Evolutionary conservation across 352 stramenopile genomes (phyloP), one percentile per base, ranked within the genome.

Genomic region (Phytophthora cryptogea): DNA sequence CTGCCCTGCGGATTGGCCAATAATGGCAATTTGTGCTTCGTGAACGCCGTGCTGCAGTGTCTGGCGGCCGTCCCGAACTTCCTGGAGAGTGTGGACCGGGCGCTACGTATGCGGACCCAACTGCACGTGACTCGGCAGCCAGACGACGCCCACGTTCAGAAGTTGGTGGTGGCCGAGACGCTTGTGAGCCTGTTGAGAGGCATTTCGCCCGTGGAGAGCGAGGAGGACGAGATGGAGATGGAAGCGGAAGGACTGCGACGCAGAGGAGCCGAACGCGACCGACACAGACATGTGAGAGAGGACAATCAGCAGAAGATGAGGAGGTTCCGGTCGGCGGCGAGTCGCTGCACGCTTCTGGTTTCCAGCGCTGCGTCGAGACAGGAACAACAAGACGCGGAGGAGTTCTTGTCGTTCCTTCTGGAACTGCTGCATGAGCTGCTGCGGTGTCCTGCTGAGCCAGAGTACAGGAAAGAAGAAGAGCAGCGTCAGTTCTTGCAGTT

Each of bases 351-450:
- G 1, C 68, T 76, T n/a, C 62, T 92, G 14, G 49, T 92, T 6
- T 66, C 68, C 4, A 58, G 55, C 31, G 55, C 57, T 4, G 35
- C 58, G 2, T 59, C 59, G 1, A 63, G 68, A 35, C 85, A 92
- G 45, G 81, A 91, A n/a, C 83, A 94, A 36, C 83, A 94, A 44
- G 85, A 94, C 49, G 85, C 85, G 2, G 83, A 94, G 63, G 80
- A 94, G 43, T 83, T 90, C 52, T 64, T 94, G 33, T 79, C 78
- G 0, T 87, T 89, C 31, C 43, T 94, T 14, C 57, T 94, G 36
- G 81, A 94, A 55, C 53, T 86, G 10, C 56, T 92, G 7, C 78
- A 91, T 46, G 80, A 88, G 6, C 37, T 88, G n/a, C 32, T 88
- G 20, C 72, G 53, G 13, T 39, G 54, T 26, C 43, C 68, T 35